Percentiles rank a stretch among this genome's conserved stretches.
Conservation (phyloP, 495 filamentous ascomycete genomes). For the Penicillium goetzii region DNA sequence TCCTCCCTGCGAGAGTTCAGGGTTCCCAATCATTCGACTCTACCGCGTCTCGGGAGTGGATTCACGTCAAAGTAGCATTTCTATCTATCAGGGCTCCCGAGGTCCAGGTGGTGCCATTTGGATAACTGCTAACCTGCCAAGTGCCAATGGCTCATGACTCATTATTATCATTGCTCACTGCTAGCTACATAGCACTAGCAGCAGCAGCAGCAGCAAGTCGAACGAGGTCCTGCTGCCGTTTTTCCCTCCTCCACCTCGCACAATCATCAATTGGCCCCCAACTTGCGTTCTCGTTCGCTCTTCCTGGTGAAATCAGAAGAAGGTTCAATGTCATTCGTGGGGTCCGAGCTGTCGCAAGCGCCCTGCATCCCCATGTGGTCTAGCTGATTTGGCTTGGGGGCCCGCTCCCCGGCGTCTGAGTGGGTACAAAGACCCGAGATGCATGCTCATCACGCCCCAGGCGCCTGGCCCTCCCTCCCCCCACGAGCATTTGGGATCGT, state of each 20-base stretch:
- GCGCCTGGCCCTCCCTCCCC: constrained; percentile 23
- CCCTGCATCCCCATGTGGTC: constrained; percentile 23
- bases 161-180: not conserved
- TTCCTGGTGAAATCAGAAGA: not conserved
- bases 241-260: not conserved
- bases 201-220: not conserved
- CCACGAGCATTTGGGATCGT: not conserved
- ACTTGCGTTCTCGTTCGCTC: not conserved
- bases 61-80: not conserved
- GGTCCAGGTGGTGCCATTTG: not conserved
- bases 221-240: not conserved
- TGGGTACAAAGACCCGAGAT: constrained; percentile 23
- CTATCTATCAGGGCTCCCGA: not conserved
- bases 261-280: not conserved
- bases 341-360: constrained; percentile 20
- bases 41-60: not conserved
- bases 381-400: constrained; percentile 18
- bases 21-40: not conserved
- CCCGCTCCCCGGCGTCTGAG: constrained; percentile 26
- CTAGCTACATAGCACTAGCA: not conserved
- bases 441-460: constrained; percentile 36
- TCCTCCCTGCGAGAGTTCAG: not conserved
- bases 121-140: not conserved
- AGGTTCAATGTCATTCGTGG: constrained; percentile 6
- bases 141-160: not conserved